phyloP scores from a whole-genome alignment of 169 alveolate species.

The Neospora caninum region DNA sequence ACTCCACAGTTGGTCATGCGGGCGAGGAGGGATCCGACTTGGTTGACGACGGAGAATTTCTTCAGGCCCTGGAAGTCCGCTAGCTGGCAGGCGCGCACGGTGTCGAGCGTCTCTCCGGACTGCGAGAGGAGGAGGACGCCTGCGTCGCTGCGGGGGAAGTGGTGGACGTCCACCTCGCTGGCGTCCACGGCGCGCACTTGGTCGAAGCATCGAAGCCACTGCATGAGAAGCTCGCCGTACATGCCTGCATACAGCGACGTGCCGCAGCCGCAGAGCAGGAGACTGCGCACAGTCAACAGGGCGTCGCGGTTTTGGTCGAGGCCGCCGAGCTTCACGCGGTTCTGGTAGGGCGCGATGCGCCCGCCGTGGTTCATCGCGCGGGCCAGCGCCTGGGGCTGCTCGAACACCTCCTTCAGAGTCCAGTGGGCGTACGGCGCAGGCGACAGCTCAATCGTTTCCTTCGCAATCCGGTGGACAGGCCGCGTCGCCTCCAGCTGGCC shows the following conservation, averaged over 20 bases:
- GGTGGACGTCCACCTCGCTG: constrained; percentile 83
- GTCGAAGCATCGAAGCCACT: constrained; percentile 82
- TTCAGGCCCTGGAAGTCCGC: constrained; percentile 84
- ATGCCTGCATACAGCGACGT: constrained; percentile 91
- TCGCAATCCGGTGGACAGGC: constrained; percentile 71
- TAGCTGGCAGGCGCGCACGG: constrained; percentile 77
- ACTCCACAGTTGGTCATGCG: constrained; percentile 93
- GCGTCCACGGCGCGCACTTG: constrained; percentile 90
- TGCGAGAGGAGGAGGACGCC: constrained; percentile 93
- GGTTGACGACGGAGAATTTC: constrained; percentile 90
- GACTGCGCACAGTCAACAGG: constrained; percentile 78
- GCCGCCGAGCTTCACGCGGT: constrained; percentile 87
- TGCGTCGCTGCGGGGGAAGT: constrained; percentile 78
- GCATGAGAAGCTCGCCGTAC: constrained; percentile 90
- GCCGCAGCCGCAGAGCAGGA: constrained; percentile 94
- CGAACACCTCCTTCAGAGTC: constrained; percentile 91
- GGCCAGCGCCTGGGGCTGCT: constrained; percentile 85
- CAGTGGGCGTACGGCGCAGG: constrained; percentile 91
- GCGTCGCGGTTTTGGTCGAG: constrained; percentile 81
- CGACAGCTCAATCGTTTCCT: constrained; percentile 76
- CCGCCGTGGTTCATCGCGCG: constrained; percentile 88
- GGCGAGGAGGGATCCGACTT: constrained; percentile 91
- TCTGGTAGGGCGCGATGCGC: constrained; percentile 75
- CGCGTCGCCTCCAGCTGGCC: constrained; percentile 75
- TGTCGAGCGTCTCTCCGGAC: constrained; percentile 97